Conservation (phyloP, 768 basidiomycete species). For the Saitozyma sp. region DNA sequence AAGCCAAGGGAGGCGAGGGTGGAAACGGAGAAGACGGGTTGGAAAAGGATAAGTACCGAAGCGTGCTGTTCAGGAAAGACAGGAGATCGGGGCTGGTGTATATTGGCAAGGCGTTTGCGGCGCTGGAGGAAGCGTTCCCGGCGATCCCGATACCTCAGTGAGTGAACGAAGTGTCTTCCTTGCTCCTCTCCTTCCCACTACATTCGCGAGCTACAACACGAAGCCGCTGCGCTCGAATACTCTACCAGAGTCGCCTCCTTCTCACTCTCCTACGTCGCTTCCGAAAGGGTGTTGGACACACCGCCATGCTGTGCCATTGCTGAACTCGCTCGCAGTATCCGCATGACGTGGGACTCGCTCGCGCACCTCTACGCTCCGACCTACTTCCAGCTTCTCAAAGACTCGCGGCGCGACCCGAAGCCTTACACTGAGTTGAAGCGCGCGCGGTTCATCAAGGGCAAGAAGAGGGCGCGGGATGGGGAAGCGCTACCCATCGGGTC, state of each 20-base stretch:
- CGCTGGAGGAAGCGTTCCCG: conserved; percentile 58
- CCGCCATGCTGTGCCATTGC: too few species aligned
- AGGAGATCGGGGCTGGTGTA: conserved; percentile 40
- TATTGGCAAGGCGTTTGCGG: conserved; percentile 56
- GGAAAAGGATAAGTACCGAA: conserved; percentile 17
- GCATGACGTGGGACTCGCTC: too few species aligned
- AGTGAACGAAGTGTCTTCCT: not conserved
- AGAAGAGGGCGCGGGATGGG: conserved; percentile 44
- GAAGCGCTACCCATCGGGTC: not conserved
- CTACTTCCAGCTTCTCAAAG: conserved; percentile 59
- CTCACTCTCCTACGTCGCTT: not conserved
- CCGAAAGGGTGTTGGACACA: too few species aligned
- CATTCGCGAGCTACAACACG: too few species aligned
- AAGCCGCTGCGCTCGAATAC: not conserved
- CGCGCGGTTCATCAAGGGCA: conserved; percentile 53
- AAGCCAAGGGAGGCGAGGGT: conserved; percentile 51
- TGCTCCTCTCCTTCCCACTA: too few species aligned
- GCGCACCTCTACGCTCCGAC: conserved; percentile 66
- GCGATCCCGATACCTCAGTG: conserved; percentile 20
- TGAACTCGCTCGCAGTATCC: too few species aligned
- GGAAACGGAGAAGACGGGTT: not conserved
- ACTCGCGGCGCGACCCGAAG: conserved; percentile 45
- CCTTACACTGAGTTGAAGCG: conserved; percentile 32
- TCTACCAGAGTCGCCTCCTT: conserved; percentile 5
- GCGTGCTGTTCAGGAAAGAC: conserved; percentile 20